Evolutionary conservation across 495 filamentous ascomycete species (phyloP), one percentile per base, ranked within the genome.

Genomic region (Penicillium turbatum): DNA sequence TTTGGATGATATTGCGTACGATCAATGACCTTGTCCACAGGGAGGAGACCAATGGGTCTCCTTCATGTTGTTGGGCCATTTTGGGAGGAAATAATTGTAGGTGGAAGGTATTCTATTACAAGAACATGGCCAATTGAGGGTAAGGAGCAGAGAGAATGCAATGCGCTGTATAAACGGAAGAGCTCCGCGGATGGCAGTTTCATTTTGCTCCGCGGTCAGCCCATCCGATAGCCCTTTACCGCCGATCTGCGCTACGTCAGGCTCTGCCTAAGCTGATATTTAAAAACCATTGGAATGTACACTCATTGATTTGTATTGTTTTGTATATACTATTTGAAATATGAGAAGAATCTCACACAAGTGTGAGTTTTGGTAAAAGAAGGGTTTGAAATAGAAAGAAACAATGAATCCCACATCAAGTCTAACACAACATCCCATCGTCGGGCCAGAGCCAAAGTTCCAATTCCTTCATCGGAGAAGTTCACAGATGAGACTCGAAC

Each of bases 11-110:
- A 1, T 17, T 29, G 49, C 67, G 17, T 72, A 77, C 74, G 38
- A 76, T 55, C 11, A 77, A 59, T 24, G 74, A 77, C 51, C 74
- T 69, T 27, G 72, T 74, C 74, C 74, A 77, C 21, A 72, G 59
- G 19, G 69, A 72, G 55, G 71, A 70, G 56, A 71, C 72, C 64
- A 69, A 60, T 55, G 70, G 64, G 61, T 72, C 64, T 36, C 60
- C 49, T 17, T 71, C 68, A 31, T 49, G 41, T 63, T 63, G 56
- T 51, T 71, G 53, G 39, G 64, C 38, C 72, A 75, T 75, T 27
- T 47, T 57, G 29, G 47, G 17, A 35, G 35, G 41, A 48, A 16
- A 27, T 30, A 19, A 16, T 32, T 12, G 16, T 19, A 48, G 30
- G 19, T 19, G 32, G 6, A 45, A 5, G 10, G 3, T 4, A 15